Conservation (phyloP, 495 filamentous ascomycete species). For the Entonaema liquescens region DNA sequence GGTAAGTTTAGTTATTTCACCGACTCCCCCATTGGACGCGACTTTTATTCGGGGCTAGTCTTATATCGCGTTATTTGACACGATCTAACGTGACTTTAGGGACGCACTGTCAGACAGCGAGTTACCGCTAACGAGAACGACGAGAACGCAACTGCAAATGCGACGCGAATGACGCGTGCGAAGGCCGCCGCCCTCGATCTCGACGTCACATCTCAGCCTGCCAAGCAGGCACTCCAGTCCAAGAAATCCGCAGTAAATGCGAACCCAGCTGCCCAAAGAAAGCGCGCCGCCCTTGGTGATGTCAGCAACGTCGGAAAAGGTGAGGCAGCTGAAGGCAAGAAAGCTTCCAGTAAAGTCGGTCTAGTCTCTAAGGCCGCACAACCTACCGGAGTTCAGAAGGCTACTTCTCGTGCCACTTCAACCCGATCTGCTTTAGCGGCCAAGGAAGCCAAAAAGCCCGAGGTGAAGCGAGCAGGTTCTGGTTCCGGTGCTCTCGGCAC, state of each 20-base stretch:
- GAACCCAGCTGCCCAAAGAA: conserved; percentile 63
- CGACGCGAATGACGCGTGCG: conserved; percentile 87
- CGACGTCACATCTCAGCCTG: conserved; percentile 60
- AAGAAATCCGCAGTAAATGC: conserved; percentile 73
- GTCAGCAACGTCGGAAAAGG: conserved; percentile 92
- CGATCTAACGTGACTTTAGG: conserved; percentile 37
- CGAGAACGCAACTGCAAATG: conserved; percentile 92
- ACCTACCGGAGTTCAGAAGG: conserved; percentile 82
- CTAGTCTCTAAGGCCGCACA: conserved; percentile 80
- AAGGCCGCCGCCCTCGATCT: conserved; percentile 81
- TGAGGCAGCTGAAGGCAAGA: conserved; percentile 76
- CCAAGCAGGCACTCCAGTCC: conserved; percentile 72
- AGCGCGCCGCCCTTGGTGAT: conserved; percentile 85
- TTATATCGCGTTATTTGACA: conserved; percentile 10
- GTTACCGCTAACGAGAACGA: conserved; percentile 90
- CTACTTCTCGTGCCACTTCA: conserved; percentile 66
- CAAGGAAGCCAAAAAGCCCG: conserved; percentile 74
- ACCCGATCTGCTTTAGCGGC: conserved; percentile 67
- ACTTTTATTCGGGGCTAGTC: conserved; percentile 5
- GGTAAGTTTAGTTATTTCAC: conserved; percentile 50
- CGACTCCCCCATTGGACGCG: too few species aligned
- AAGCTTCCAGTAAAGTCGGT: conserved; percentile 65
- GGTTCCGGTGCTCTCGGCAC: conserved; percentile 71
- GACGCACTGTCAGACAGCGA: conserved; percentile 57
- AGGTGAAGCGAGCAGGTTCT: conserved; percentile 74